phyloP scores from a whole-genome alignment of 139 green algal genomes.

The Tetraselmis striata region DNA sequence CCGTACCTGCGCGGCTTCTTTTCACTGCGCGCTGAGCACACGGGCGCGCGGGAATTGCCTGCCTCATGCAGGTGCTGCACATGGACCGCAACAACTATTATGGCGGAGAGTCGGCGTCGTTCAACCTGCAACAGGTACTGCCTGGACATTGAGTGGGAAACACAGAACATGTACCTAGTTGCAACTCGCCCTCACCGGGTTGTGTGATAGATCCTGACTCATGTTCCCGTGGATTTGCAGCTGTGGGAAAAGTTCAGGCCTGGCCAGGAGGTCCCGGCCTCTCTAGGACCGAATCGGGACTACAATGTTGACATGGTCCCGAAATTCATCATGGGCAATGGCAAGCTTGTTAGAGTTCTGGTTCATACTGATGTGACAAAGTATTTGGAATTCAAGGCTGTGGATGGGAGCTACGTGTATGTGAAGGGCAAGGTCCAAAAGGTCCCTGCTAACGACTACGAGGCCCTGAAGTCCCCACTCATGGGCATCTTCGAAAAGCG shows the following conservation, averaged over 20 bases:
- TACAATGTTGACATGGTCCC: constrained; percentile 98
- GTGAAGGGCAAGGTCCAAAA: constrained; percentile 82
- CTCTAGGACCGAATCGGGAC: constrained; percentile 79
- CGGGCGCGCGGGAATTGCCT: too few relatives aligned
- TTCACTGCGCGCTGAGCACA: too few relatives aligned
- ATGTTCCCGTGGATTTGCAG: too few relatives aligned
- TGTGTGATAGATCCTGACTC: too few relatives aligned
- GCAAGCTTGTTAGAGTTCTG: constrained; percentile 82
- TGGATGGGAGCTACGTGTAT: constrained; percentile 92
- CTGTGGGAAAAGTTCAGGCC: constrained; percentile 86
- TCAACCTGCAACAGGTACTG: constrained; percentile 93
- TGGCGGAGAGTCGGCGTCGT: constrained; percentile 86
- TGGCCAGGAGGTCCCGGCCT: constrained; percentile 47
- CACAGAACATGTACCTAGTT: too few relatives aligned
- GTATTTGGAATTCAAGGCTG: constrained; percentile 98
- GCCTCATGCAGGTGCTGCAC: constrained; percentile 91
- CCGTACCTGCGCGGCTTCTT: too few relatives aligned
- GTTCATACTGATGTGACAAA: constrained; percentile 96
- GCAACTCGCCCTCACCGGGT: too few relatives aligned
- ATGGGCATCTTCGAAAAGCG: constrained; percentile 99
- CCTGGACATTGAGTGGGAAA: too few relatives aligned
- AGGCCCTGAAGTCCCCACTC: constrained; percentile 84
- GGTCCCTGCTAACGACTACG: constrained; percentile 82
- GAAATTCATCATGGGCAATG: constrained; percentile 99
- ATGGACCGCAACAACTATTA: constrained; percentile 99